Evolutionary conservation across 1,139 yeast species (phyloP), one percentile per base, ranked within the genome.

Genomic region (Debaryomycetaceae sp.): DNA sequence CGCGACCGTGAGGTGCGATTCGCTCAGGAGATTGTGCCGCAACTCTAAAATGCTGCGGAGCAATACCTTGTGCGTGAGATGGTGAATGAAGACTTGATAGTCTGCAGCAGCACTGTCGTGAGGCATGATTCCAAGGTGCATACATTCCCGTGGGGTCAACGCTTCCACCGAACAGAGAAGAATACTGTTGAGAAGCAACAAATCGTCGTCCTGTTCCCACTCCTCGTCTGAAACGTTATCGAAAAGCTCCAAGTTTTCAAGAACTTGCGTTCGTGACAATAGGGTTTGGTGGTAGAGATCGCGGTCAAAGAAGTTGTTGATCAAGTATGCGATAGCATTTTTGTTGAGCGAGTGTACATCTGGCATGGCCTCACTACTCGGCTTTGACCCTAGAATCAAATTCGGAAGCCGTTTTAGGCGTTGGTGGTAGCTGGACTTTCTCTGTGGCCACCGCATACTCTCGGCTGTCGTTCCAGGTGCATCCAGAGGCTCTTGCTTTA

Each of bases 161-260:
- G 68, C 53, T 32, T 62, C 55, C 20, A 67, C 39, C 12, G 66
- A 47, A 8, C 65, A 45, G 8, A 66, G 49, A 19, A 69, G 42
- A 13, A 69, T 53, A 64, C 66, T 64, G 29, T 63, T 53, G 22
- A 68, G 46, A 26, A 68, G 47, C 23, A 69, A 49, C 37, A 69
- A 44, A 33, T 68, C 74, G 41, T 68, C 74, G 36, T 67, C 70
- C 35, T 62, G 53, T 32, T 63, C 68, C 74, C 75, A 67, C 25
- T 51, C 56, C 32, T 55, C 49, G 28, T 56, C 60, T 15, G 49
- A 48, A 20, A 58, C 48, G 2, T 39, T 23, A 11, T 49, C 47
- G 37, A 59, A 55, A 11, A 40, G 40, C 11, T 50, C 41, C 15
- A 63, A 39, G 30, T 62, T 62, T 7, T 43, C 48, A 15, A 55